Evolutionary conservation across 768 basidiomycete genomes (phyloP).

Genomic region (Floccularia luteovirens): DNA sequence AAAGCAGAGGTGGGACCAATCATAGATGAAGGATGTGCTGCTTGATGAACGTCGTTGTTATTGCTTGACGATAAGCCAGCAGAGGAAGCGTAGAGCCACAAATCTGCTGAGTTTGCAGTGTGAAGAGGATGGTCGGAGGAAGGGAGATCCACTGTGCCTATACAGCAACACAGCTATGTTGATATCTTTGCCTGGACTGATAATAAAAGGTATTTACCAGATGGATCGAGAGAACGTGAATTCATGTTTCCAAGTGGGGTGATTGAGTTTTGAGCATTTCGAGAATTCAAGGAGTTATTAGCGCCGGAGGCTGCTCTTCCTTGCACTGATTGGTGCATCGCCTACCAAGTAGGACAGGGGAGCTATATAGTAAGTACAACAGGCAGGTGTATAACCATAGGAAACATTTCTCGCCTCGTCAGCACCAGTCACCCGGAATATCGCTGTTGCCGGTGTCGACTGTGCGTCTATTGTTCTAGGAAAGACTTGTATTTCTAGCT

Average conservation of each 20-base stretch:
- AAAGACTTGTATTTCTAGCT: no score
- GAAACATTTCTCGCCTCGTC: no score
- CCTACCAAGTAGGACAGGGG: no score
- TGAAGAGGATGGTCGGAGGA: slow-evolving; percentile 4
- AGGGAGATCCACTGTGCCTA: slow-evolving; percentile 7
- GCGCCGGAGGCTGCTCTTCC: slow-evolving; percentile 22
- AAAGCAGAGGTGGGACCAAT: slow-evolving; percentile 48
- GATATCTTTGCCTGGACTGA: no score
- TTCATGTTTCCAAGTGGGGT: background rate
- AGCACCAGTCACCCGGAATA: no score
- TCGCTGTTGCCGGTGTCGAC: no score
- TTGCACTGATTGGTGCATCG: slow-evolving; percentile 24
- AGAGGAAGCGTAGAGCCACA: slow-evolving; percentile 14
- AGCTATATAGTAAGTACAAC: no score
- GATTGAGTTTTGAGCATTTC: slow-evolving; percentile 11
- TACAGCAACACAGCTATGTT: no score
- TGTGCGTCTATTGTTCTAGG: no score
- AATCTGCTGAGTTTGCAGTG: slow-evolving; percentile 3
- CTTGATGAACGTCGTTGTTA: slow-evolving; percentile 10
- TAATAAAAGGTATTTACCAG: background rate
- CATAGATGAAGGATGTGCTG: slow-evolving; percentile 32
- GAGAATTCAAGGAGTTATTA: slow-evolving; percentile 15
- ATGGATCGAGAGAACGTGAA: background rate
- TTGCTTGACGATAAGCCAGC: slow-evolving; percentile 1
- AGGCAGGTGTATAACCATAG: no score